Evolutionary conservation across 2,329 filamentous ascomycete species (phyloP), one percentile per base, ranked within the genome.

Genomic region (Botrytis paeoniae): DNA sequence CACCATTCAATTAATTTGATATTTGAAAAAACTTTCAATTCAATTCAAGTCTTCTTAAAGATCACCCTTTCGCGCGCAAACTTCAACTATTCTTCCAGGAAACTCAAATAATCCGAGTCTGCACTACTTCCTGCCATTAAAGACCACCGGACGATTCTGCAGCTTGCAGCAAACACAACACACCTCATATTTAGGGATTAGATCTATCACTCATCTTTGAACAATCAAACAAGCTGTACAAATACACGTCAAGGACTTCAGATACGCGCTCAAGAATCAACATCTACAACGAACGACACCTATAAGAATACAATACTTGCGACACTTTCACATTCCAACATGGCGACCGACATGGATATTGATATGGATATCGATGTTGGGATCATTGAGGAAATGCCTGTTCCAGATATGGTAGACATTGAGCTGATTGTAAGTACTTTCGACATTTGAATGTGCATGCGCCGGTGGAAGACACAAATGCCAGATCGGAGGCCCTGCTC

Each of bases 321-420:
- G 22, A 66, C 22, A 35, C n/a, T 18, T 5, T 20, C 14, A 62
- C 57, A 54, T 66, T 45, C 71, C 72, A 76, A 61, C 37, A 81
- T 80, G 78, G 78, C 78, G 54, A 76, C 76, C 64, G 81, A 84
- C 73, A 90, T 93, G 90, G 91, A 94, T 82, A 90, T 93, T 72
- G 91, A 93, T 76, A 92, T 93, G 89, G 91, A 90, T 78, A 85
- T 93, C 87, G 91, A 90, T 78, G 85, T 93, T 45, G 86, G 85
- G 51, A 82, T 85, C 5, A 85, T 87, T 48, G 85, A 82, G 20
- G 77, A 79, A 64, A 73, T 63, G 60, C n/a, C 61, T 41, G 16
- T 65, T 39, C 32, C 62, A 45, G 41, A 72, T 32, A 70, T 74
- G 70, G 71, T 57, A 43, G 41, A 71, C 37, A 70, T 74, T 68